Percentiles rank a stretch among this genome's conserved stretches.
Conservation (phyloP, 116 monocot genomes). For the Posidonia oceanica region DNA sequence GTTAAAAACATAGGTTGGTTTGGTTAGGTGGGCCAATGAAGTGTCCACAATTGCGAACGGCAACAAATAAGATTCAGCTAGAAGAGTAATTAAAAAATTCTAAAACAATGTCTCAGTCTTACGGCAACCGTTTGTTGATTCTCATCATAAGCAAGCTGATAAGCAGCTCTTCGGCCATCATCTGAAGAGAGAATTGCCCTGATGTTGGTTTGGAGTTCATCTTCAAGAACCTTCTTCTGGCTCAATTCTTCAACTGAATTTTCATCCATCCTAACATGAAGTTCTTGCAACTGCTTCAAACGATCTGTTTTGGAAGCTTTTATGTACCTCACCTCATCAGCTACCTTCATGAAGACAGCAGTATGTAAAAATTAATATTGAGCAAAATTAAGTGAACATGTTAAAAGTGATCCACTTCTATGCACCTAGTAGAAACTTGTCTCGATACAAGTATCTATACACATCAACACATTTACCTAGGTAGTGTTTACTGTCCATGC, state of each 20-base stretch:
- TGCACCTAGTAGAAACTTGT: too few relatives aligned
- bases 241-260: constrained; percentile 25
- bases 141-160: constrained; percentile 78
- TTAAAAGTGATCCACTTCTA: too few relatives aligned
- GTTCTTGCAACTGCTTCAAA: constrained; percentile 59
- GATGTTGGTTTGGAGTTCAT: constrained; percentile 46
- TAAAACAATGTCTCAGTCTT: constrained; percentile 11
- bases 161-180: constrained; percentile 48
- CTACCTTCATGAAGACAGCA: constrained; percentile 25
- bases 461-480: too few relatives aligned
- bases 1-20: constrained; percentile 10
- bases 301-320: constrained; percentile 57
- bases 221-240: constrained; percentile 62
- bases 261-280: constrained; percentile 55
- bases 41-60: background rate
- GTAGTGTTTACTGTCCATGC: too few relatives aligned
- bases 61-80: constrained; percentile 1
- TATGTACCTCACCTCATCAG: constrained; percentile 68
- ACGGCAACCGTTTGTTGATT: constrained; percentile 94
- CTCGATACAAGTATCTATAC: too few relatives aligned
- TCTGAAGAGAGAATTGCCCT: constrained; percentile 58
- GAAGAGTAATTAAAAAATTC: background rate
- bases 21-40: background rate
- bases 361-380: background rate
- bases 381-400: too few relatives aligned